A percentile compares a stretch with the other conserved stretches of the same genome.
Conservation (phyloP, 2,329 filamentous ascomycete genomes). For the Huntiella bhutanensis region DNA sequence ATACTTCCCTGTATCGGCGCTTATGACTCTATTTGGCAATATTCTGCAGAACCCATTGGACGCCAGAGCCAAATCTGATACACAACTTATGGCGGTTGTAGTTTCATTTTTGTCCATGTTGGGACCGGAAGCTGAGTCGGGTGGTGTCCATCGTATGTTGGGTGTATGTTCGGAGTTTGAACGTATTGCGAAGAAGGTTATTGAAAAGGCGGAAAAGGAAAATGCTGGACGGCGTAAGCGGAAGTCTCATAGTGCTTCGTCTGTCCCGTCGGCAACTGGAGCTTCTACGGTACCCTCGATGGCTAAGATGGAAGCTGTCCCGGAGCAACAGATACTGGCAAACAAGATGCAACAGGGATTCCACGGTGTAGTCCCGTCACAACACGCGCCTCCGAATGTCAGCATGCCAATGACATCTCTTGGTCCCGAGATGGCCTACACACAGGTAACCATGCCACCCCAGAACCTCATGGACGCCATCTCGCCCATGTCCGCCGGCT, state of each 20-base stretch:
- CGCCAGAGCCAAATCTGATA: constrained; percentile 68
- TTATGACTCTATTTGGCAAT: constrained; percentile 90
- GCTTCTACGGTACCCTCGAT: constrained; percentile 11
- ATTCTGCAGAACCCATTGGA: constrained; percentile 92
- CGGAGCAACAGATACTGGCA: constrained; percentile 6
- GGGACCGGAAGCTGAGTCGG: constrained; percentile 73
- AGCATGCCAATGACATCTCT: constrained; percentile 2
- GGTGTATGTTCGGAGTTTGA: constrained; percentile 92
- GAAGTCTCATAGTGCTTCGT: constrained; percentile 42
- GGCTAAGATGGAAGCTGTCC: constrained; percentile 13
- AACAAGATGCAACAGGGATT: too few species aligned
- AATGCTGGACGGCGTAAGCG: constrained; percentile 64
- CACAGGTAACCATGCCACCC: neutral
- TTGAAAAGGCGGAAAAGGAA: constrained; percentile 83
- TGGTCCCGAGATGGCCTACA: constrained; percentile 6
- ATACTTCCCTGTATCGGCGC: constrained; percentile 88
- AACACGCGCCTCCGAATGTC: neutral
- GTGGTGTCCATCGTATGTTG: constrained; percentile 84
- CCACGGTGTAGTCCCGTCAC: neutral
- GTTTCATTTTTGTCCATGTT: constrained; percentile 82
- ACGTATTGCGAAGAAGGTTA: constrained; percentile 73
- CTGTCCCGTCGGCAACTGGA: constrained; percentile 11
- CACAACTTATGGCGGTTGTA: constrained; percentile 79
- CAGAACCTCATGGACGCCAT: constrained; percentile 5
- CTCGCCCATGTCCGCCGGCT: constrained; percentile 20